A percentile compares a stretch with the other conserved stretches of the same genome.
phyloP scores from a whole-genome alignment of 768 basidiomycete species.

The Tylopilus vinaceipallidus region DNA sequence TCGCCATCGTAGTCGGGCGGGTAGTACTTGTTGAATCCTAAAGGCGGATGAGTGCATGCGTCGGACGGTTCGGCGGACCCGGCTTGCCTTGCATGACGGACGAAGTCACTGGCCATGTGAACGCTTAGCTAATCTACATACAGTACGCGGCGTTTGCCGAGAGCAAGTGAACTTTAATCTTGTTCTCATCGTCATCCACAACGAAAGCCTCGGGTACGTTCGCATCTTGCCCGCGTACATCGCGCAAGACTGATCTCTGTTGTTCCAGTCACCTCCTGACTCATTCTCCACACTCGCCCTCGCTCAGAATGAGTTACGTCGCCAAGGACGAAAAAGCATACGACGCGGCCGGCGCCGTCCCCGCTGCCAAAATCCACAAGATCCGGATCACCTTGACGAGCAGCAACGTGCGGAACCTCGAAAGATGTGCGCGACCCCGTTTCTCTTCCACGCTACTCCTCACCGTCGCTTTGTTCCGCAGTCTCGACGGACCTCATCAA shows the following conservation, averaged over 20 bases:
- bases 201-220: slow-evolving; percentile 30
- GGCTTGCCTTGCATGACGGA: slow-evolving; percentile 43
- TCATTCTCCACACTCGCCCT: slow-evolving; percentile 40
- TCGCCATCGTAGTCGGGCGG: slow-evolving; percentile 74
- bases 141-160: slow-evolving; percentile 16
- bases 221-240: too few relatives aligned
- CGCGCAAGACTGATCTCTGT: too few relatives aligned
- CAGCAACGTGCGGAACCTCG: slow-evolving; percentile 96
- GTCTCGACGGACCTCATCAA: slow-evolving; percentile 96
- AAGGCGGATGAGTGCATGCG: slow-evolving; percentile 6
- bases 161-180: slow-evolving; percentile 34
- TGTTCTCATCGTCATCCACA: slow-evolving; percentile 31
- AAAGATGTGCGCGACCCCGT: slow-evolving; percentile 73
- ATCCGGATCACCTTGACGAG: slow-evolving; percentile 98
- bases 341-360: slow-evolving; percentile 88
- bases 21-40: slow-evolving; percentile 79
- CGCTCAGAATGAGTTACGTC: slow-evolving; percentile 89
- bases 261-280: slow-evolving; percentile 80
- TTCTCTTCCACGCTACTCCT: neutral
- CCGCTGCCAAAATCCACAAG: slow-evolving; percentile 94
- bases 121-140: slow-evolving; percentile 5
- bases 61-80: neutral
- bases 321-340: slow-evolving; percentile 98
- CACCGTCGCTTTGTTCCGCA: slow-evolving; percentile 33
- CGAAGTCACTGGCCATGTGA: neutral